Evolutionary conservation across 345 rosid species (phyloP).

Genomic region (Ceriops zippeliana): DNA sequence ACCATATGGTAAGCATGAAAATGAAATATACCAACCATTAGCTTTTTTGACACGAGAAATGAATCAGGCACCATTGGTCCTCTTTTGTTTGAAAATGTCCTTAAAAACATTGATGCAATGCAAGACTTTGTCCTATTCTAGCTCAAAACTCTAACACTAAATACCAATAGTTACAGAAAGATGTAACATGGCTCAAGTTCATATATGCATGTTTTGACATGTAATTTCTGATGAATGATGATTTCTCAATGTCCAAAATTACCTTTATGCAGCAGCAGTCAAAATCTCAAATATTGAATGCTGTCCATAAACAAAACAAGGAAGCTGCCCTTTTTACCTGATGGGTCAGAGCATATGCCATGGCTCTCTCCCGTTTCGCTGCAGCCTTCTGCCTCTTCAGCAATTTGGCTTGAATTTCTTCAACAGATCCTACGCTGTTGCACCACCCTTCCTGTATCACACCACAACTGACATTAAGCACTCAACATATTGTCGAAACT

Average conservation of each 20-base stretch:
- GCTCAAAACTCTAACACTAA: neutral
- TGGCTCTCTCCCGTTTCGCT: conserved; percentile 98
- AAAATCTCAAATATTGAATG: neutral
- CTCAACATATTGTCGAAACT: conserved; percentile 1
- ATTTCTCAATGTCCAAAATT: conserved; percentile 1
- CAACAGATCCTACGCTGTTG: conserved; percentile 89
- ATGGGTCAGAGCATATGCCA: conserved; percentile 98
- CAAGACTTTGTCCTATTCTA: neutral
- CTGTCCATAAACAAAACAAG: conserved; percentile 2
- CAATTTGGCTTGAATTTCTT: conserved; percentile 87
- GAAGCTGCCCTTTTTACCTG: conserved; percentile 51
- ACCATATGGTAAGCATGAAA: too few species aligned
- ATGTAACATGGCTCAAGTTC: neutral
- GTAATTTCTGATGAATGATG: neutral
- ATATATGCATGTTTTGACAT: neutral
- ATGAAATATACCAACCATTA: too few species aligned
- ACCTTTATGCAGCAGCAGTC: neutral
- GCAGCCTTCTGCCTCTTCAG: conserved; percentile 98
- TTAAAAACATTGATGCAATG: neutral
- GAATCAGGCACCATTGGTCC: too few species aligned
- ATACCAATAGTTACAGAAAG: neutral
- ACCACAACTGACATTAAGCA: conserved; percentile 10
- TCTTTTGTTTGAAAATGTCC: neutral
- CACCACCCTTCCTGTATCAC: conserved; percentile 92
- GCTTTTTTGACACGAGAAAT: too few species aligned